Evolutionary conservation across 2,329 filamentous ascomycete species (phyloP).

Genomic region (Trichoderma brevicompactum): DNA sequence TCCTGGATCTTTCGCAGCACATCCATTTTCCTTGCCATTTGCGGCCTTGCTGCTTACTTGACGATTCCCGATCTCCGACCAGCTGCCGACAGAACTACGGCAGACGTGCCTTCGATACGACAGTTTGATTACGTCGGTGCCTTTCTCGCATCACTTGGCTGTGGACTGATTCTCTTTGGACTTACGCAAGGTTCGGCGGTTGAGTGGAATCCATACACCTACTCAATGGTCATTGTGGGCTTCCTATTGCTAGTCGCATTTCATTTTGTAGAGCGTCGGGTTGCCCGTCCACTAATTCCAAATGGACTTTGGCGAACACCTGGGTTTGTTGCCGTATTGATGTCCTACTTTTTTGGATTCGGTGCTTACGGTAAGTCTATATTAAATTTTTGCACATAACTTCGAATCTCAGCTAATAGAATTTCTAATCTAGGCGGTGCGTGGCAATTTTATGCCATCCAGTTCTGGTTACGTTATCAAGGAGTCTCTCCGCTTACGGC

Average conservation of each 20-base stretch:
- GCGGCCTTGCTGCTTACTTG: conserved; percentile 4
- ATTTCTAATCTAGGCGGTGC: not conserved
- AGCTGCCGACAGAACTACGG: not conserved
- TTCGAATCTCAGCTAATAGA: not conserved
- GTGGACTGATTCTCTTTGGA: conserved; percentile 13
- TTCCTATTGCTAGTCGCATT: conserved; percentile 6
- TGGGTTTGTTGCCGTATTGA: conserved; percentile 1
- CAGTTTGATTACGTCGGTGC: conserved; percentile 18
- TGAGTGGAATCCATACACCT: conserved; percentile 14
- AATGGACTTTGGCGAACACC: conserved; percentile 5
- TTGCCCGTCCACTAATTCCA: conserved; percentile 6
- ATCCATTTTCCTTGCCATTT: not conserved
- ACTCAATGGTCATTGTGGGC: not conserved
- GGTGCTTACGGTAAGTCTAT: not conserved
- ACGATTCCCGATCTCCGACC: conserved; percentile 12
- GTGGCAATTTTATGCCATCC: conserved; percentile 21
- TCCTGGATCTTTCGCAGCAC: conserved; percentile 18
- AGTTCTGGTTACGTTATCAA: conserved; percentile 21
- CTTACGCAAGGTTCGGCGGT: conserved; percentile 7
- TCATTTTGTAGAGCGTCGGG: conserved; percentile 4
- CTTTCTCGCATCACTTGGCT: conserved; percentile 3
- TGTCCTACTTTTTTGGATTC: conserved; percentile 16
- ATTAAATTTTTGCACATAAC: too few relatives aligned
- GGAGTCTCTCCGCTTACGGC: conserved; percentile 9
- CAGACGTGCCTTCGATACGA: not conserved